These are phyloP conservation scores for Corymbia calophylla DNA, from an alignment of 441 rosid genomes.

Conservation along the genomic window DNA sequence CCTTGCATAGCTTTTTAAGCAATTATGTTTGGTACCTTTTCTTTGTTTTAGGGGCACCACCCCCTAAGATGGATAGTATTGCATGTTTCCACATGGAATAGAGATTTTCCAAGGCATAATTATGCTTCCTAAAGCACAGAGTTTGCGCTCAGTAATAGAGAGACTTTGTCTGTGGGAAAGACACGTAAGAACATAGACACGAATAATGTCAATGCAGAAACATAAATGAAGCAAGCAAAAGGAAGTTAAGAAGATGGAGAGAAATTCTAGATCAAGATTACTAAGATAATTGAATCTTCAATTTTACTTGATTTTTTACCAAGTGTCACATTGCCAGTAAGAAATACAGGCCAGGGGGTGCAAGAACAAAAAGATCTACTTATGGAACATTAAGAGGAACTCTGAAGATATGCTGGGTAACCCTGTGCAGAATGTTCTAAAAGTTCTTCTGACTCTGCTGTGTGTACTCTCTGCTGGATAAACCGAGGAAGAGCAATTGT, in stretches of 20 bases:
- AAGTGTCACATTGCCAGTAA: not conserved
- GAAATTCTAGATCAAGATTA: not conserved
- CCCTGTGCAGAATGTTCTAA: not conserved
- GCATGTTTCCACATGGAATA: not conserved
- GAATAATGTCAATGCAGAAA: not conserved
- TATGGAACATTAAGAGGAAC: not conserved
- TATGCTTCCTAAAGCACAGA: not conserved
- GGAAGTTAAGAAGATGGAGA: not conserved
- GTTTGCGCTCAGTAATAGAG: not conserved
- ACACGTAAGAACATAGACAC: not conserved
- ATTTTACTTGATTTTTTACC: not conserved
- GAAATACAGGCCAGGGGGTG: not conserved
- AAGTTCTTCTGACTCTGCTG: not conserved
- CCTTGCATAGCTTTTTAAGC: not conserved
- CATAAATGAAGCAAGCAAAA: not conserved
- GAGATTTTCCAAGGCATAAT: not conserved
- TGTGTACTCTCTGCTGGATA: not conserved
- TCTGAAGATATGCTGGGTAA: not conserved
- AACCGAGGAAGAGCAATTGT: not conserved
- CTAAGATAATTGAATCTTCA: not conserved
- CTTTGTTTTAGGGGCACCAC: not conserved
- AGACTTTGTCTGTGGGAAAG: not conserved
- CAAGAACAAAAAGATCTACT: not conserved
- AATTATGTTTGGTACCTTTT: not conserved
- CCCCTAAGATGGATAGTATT: not conserved